Percentiles rank a stretch among this genome's conserved stretches.
These are phyloP conservation scores for Leptodontidium sp. DNA, from an alignment of 2,329 filamentous ascomycete genomes.

Conservation along the genomic window DNA sequence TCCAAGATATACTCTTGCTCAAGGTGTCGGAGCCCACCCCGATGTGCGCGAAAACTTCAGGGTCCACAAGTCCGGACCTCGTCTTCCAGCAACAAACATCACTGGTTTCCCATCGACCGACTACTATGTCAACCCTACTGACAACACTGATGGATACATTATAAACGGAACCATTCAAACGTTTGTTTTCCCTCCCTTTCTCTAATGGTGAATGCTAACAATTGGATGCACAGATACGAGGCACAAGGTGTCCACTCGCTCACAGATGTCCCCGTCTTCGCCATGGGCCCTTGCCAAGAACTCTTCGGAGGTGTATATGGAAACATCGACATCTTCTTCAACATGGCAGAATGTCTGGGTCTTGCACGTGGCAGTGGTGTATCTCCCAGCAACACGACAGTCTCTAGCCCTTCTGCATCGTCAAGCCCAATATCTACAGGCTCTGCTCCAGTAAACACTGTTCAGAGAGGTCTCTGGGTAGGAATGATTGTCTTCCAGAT, in stretches of 20 bases:
- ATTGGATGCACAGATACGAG: slow-evolving; percentile 49
- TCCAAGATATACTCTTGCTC: slow-evolving; percentile 81
- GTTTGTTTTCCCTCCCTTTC: neutral
- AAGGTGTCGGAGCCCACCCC: slow-evolving; percentile 74
- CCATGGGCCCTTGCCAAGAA: slow-evolving; percentile 80
- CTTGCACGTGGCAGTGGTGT: slow-evolving; percentile 35
- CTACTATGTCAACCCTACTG: slow-evolving; percentile 73
- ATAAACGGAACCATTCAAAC: slow-evolving; percentile 79
- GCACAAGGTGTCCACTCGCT: slow-evolving; percentile 77
- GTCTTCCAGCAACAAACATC: slow-evolving; percentile 65
- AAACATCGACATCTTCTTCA: slow-evolving; percentile 78
- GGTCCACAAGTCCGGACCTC: slow-evolving; percentile 71
- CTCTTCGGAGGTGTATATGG: slow-evolving; percentile 75
- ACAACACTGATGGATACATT: slow-evolving; percentile 71
- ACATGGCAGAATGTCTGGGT: slow-evolving; percentile 56
- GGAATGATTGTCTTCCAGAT: slow-evolving; percentile 37
- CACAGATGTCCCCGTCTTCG: slow-evolving; percentile 81
- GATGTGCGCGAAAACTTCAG: slow-evolving; percentile 81
- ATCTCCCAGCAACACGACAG: slow-evolving; percentile 24
- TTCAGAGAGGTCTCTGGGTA: slow-evolving; percentile 34
- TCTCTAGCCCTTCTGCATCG: slow-evolving; percentile 4
- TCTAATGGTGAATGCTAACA: slow-evolving; percentile 1
- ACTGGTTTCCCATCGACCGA: slow-evolving; percentile 59
- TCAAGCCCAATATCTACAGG: slow-evolving; percentile 20
- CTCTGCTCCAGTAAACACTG: slow-evolving; percentile 24